phyloP scores from a whole-genome alignment of 73 alveolate genomes.

The Paraurostyla sp. region DNA sequence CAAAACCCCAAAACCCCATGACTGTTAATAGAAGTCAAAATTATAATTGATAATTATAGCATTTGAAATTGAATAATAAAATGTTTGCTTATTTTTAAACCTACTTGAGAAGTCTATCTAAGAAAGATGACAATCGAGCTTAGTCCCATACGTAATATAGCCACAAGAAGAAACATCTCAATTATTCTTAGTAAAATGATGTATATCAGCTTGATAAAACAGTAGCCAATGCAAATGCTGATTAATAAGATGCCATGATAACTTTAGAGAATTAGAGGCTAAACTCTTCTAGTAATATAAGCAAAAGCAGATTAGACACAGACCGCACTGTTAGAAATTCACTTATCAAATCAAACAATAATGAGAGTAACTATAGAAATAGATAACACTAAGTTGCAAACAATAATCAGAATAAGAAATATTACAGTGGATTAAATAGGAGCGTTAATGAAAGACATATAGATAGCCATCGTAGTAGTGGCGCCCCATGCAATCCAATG shows the following conservation, averaged over 20 bases:
- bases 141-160: background rate
- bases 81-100: slow-evolving; percentile 54
- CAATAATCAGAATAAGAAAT: background rate
- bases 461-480: background rate
- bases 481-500: background rate
- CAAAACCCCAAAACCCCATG: no score
- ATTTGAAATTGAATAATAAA: background rate
- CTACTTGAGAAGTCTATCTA: slow-evolving; percentile 27
- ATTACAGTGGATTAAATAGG: background rate
- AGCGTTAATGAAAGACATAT: background rate
- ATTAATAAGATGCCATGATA: background rate
- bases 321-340: background rate
- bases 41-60: no score
- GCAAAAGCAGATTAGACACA: no score
- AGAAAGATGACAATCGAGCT: slow-evolving; percentile 14
- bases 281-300: background rate
- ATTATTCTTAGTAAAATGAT: background rate
- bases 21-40: no score
- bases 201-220: background rate
- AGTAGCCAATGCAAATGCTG: background rate
- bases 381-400: background rate
- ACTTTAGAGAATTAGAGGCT: background rate
- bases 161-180: background rate
- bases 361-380: no score
- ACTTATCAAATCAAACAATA: no score